Percentiles rank a stretch among this genome's conserved stretches.
These are phyloP conservation scores for Backusella macrospora DNA, from an alignment of 192 early-diverging fungal species.

Conservation along the genomic window DNA sequence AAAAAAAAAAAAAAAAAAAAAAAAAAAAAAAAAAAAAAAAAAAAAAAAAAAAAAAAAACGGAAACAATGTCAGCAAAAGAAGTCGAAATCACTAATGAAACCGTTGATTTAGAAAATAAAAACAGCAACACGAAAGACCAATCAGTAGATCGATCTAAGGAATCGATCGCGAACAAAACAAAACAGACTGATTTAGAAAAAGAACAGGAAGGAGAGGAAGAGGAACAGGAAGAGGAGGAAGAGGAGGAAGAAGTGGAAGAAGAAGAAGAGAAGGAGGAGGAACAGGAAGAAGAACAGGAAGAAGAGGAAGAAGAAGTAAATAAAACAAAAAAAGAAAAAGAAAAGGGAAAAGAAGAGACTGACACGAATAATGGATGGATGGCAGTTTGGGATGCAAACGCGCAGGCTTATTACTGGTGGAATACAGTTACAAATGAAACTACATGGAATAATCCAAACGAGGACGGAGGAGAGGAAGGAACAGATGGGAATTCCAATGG, in stretches of 20 bases:
- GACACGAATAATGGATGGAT: constrained; percentile 32
- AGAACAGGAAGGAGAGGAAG: neutral
- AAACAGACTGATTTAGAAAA: neutral
- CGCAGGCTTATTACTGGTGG: constrained; percentile 54
- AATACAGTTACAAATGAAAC: constrained; percentile 57
- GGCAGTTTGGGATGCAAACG: constrained; percentile 45
- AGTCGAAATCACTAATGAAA: neutral
- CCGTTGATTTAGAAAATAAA: neutral
- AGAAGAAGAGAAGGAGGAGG: neutral
- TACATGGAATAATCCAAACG: constrained; percentile 45
- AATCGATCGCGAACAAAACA: neutral
- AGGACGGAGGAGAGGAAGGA: neutral
- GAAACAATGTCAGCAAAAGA: neutral
- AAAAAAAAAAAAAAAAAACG: neutral
- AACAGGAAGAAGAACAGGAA: neutral
- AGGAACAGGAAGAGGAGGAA: neutral
- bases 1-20: no score
- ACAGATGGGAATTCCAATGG: neutral
- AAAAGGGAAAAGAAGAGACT: neutral
- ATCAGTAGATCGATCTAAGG: neutral
- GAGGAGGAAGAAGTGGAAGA: neutral
- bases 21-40: neutral
- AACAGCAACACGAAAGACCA: neutral
- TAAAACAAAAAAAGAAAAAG: neutral
- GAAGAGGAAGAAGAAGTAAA: neutral